phyloP scores from a whole-genome alignment of 1,284 basidiomycete genomes.

The Amylostereum areolatum region DNA sequence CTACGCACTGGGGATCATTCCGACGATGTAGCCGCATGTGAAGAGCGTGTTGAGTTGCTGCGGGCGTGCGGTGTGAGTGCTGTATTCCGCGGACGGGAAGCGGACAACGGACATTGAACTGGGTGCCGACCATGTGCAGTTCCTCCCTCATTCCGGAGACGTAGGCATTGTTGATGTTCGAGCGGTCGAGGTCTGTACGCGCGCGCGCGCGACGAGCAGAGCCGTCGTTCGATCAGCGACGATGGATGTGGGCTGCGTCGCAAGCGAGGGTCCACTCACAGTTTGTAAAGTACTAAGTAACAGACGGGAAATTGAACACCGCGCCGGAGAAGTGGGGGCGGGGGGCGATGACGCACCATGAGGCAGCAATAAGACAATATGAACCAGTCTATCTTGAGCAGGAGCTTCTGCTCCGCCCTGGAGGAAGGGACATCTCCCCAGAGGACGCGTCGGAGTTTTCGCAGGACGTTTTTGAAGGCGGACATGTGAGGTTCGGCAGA shows the following conservation, averaged over 20 bases:
- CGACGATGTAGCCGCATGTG: conserved; percentile 66
- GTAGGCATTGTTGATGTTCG: conserved; percentile 65
- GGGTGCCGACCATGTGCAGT: conserved; percentile 60
- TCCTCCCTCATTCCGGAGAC: conserved; percentile 83
- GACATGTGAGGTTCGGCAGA: background rate
- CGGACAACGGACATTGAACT: conserved; percentile 51
- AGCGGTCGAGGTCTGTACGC: conserved; percentile 52
- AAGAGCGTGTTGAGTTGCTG: conserved; percentile 70
- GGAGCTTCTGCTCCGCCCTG: conserved; percentile 38
- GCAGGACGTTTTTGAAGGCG: background rate
- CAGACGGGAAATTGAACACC: background rate
- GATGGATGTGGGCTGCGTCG: background rate
- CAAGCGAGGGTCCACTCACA: conserved; percentile 30
- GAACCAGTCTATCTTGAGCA: conserved; percentile 59
- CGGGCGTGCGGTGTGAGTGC: background rate
- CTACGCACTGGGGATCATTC: conserved; percentile 61
- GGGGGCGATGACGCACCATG: conserved; percentile 39
- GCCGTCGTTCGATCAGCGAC: background rate
- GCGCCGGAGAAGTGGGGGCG: background rate
- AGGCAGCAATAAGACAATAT: conserved; percentile 66
- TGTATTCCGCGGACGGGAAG: background rate
- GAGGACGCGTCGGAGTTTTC: conserved; percentile 16
- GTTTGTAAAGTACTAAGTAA: conserved; percentile 55
- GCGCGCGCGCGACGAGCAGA: background rate
- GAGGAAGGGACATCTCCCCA: conserved; percentile 29